Percentiles rank a stretch among this genome's conserved stretches.
These are phyloP conservation scores for Stephanodiscus minutulus DNA, from an alignment of 108 stramenopile species.

Conservation along the genomic window DNA sequence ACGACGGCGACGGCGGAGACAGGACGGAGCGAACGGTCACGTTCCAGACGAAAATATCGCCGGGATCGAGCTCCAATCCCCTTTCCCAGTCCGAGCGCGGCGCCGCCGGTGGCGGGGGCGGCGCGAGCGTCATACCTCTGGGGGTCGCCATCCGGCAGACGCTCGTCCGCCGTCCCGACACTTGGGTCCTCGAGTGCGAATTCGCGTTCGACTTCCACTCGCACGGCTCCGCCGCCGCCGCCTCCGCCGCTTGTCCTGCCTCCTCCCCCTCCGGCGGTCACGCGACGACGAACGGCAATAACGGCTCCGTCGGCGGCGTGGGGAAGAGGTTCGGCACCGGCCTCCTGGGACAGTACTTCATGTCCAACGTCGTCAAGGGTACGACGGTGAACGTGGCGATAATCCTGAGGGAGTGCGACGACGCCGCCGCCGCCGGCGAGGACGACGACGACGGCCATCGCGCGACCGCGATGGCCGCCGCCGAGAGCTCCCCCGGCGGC, in stretches of 20 bases:
- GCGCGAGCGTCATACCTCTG: slow-evolving; percentile 3
- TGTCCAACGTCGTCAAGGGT: slow-evolving; percentile 47
- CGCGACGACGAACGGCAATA: too few relatives aligned
- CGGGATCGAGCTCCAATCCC: slow-evolving; percentile 23
- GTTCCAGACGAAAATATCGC: slow-evolving; percentile 26
- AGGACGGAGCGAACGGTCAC: slow-evolving; percentile 29
- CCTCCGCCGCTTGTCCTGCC: neutral
- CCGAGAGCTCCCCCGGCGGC: neutral
- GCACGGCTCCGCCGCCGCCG: neutral
- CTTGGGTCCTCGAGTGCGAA: slow-evolving; percentile 13
- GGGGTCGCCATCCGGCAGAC: slow-evolving; percentile 14
- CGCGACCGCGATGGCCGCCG: neutral
- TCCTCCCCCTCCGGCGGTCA: neutral
- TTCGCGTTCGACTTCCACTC: slow-evolving; percentile 26
- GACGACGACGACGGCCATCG: too few relatives aligned
- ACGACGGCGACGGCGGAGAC: neutral
- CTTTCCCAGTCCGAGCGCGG: neutral
- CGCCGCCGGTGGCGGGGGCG: neutral
- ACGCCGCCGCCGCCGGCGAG: neutral
- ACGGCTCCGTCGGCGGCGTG: neutral
- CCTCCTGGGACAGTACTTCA: slow-evolving; percentile 34
- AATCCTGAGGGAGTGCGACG: slow-evolving; percentile 30
- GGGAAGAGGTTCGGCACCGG: slow-evolving; percentile 18
- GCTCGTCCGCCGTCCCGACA: neutral
- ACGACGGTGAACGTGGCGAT: slow-evolving; percentile 31